phyloP scores from a whole-genome alignment of 768 basidiomycete genomes.

The Rhodotorula paludigena region DNA sequence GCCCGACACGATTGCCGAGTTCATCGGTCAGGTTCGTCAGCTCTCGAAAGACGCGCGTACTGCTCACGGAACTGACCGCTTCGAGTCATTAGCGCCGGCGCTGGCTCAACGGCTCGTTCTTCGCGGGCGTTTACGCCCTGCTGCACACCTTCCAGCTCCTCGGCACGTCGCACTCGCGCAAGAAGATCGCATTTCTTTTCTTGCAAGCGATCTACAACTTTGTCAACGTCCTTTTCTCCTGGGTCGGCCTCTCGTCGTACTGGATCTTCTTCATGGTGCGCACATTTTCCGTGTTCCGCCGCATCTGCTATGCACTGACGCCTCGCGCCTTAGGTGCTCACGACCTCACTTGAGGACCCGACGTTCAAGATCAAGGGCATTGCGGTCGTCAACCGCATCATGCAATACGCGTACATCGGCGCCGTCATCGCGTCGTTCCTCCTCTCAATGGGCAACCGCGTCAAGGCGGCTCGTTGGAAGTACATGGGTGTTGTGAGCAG shows the following conservation, averaged over 20 bases:
- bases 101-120: constrained; percentile 72
- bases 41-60: constrained; percentile 50
- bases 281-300: neutral
- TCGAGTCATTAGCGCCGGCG: constrained; percentile 28
- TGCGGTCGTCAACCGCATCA: constrained; percentile 36
- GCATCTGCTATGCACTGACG: constrained; percentile 53
- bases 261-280: constrained; percentile 36
- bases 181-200: constrained; percentile 68
- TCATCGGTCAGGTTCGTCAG: constrained; percentile 84
- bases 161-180: constrained; percentile 71
- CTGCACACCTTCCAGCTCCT: constrained; percentile 77
- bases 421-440: constrained; percentile 84
- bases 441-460: constrained; percentile 82
- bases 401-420: constrained; percentile 50
- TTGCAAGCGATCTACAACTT: constrained; percentile 81
- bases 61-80: neutral
- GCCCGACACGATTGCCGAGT: constrained; percentile 82
- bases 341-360: constrained; percentile 74
- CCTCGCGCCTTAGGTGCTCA: constrained; percentile 55
- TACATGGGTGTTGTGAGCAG: constrained; percentile 69
- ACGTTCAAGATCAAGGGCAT: constrained; percentile 53
- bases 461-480: constrained; percentile 63
- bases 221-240: constrained; percentile 79
- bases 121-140: constrained; percentile 87
- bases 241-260: constrained; percentile 73